These are phyloP conservation scores for Tolypocladium paradoxum DNA, from an alignment of 2,329 filamentous ascomycete species.

Conservation along the genomic window DNA sequence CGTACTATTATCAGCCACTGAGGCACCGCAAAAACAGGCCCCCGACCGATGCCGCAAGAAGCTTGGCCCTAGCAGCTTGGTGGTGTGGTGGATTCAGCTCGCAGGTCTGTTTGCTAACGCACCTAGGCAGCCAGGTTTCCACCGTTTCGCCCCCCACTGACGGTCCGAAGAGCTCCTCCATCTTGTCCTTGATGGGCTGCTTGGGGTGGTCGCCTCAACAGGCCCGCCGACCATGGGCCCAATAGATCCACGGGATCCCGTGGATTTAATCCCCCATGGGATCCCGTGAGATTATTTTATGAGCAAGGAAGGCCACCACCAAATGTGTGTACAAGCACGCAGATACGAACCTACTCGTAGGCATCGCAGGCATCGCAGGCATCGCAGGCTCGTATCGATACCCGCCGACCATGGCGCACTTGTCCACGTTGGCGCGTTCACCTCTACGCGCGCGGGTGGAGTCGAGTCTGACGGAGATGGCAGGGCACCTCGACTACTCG, in stretches of 20 bases:
- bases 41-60: neutral
- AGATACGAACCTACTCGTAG: no score
- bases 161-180: neutral
- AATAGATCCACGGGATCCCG: no score
- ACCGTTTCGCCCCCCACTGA: neutral
- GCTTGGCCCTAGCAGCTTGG: neutral
- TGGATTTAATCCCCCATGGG: no score
- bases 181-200: neutral
- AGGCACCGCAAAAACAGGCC: neutral
- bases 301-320: no score
- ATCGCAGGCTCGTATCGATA: no score
- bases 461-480: neutral
- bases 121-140: neutral
- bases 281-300: no score
- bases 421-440: neutral
- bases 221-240: neutral
- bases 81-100: neutral
- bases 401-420: neutral
- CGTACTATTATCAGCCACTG: neutral
- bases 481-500: no score
- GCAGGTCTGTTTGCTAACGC: neutral
- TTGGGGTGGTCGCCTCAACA: neutral
- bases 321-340: no score
- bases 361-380: no score
- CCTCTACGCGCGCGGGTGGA: neutral